Base-by-base conservation (phyloP, 2,329 filamentous ascomycete species). In the Monosporascus sp. region DNA sequence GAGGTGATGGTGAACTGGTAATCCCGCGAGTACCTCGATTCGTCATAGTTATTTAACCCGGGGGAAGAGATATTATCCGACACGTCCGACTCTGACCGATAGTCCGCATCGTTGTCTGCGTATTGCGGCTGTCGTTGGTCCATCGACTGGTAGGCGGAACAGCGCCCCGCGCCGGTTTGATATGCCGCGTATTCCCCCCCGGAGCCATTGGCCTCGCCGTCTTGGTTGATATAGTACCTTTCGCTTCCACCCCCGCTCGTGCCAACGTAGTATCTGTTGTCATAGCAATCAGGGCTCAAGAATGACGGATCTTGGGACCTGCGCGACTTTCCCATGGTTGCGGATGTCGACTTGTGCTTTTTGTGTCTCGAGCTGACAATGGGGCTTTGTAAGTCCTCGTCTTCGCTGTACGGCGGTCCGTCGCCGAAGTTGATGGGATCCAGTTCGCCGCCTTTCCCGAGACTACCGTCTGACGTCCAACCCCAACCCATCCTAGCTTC, bases 1-100 rank as follows among this genome's bases (percentile, higher is more conserved):
- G 90, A 95, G 17, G 90, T 93, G 62, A 96, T 96, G 19, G 91
- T 95, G 69, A 97, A 96, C 64, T 95, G 90, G 69, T 96, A 97
- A 71, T 96, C 90, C 60, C 89, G 85, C 46, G 91, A 95, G 71
- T 92, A 96, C 64, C 91, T 84, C 52, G 86, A 90, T 67, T 90
- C 82, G 65, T 91, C 86, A 61, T 84, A 82, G 54, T 81, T 76
- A 53, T 73, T 76, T 56, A 76, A 79, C 31, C 77, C 78, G 1
- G 83, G 82, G 8, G 84, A 87, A 17, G 83, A 85, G 44, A 77
- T 74, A 31, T 75, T 70, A 69, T 81, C 84, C 17, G 82, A 83
- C 16, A 75, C 77, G 56, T 84, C 83, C 2, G 84, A 85, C 55
- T 78, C 80, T 19, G 75, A 76, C 26, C 70, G 72, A 64, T 81